phyloP scores from a whole-genome alignment of 805 yeast species.

The Saturnispora mendoncae region DNA sequence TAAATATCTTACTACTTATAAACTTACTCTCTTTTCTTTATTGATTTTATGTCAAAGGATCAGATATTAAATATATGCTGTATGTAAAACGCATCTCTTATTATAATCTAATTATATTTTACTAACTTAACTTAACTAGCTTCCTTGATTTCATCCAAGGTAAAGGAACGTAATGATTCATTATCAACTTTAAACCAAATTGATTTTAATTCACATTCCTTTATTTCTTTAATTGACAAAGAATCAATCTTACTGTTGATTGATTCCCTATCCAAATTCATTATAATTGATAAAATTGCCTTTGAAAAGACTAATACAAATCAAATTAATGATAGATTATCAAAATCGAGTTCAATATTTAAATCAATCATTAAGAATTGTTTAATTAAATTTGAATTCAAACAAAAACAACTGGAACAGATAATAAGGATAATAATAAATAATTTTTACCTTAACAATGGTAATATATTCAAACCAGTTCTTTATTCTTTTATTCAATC shows the following conservation, averaged over 20 bases:
- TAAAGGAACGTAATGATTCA: slow-evolving; percentile 48
- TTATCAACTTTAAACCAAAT: slow-evolving; percentile 32
- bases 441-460: slow-evolving; percentile 11
- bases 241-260: slow-evolving; percentile 13
- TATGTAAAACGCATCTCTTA: slow-evolving; percentile 12
- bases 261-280: slow-evolving; percentile 16
- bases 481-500: slow-evolving; percentile 25
- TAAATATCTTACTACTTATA: slow-evolving; percentile 5
- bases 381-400: slow-evolving; percentile 13
- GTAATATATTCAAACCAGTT: slow-evolving; percentile 22
- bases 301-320: slow-evolving; percentile 19
- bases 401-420: slow-evolving; percentile 23
- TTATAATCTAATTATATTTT: slow-evolving; percentile 11
- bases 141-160: slow-evolving; percentile 39
- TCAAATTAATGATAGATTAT: slow-evolving; percentile 20
- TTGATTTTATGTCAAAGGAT: slow-evolving; percentile 9
- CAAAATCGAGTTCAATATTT: slow-evolving; percentile 19
- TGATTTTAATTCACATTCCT: slow-evolving; percentile 18
- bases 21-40: background rate
- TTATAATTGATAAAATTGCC: slow-evolving; percentile 18
- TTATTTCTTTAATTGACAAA: slow-evolving; percentile 16
- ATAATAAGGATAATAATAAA: slow-evolving; percentile 17
- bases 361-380: slow-evolving; percentile 14
- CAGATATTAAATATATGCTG: slow-evolving; percentile 9
- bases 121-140: slow-evolving; percentile 12